Evolutionary conservation across 176 grass and related monocot species (phyloP).

Genomic region (Eremochloa ophiuroides): DNA sequence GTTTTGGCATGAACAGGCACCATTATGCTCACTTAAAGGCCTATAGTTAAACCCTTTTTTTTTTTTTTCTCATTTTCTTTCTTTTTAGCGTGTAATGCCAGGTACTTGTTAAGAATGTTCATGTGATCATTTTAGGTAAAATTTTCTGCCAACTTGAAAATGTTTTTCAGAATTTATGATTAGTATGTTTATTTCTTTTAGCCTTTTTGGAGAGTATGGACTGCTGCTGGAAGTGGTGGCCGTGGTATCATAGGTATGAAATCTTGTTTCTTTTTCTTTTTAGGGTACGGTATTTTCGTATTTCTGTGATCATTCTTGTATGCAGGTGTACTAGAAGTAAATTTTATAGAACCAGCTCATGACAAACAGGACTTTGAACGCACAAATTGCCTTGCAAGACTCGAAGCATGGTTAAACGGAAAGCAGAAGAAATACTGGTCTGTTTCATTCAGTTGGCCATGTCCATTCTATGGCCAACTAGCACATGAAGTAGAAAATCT

Average conservation of each 20-base stretch:
- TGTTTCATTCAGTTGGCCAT: slow-evolving; percentile 26
- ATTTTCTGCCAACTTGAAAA: background rate
- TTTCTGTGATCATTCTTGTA: slow-evolving; percentile 10
- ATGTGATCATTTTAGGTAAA: background rate
- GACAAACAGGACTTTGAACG: slow-evolving; percentile 97
- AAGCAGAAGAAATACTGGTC: slow-evolving; percentile 94
- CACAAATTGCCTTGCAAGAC: slow-evolving; percentile 80
- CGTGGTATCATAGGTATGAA: slow-evolving; percentile 81
- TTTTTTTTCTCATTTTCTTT: background rate
- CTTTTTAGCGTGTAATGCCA: background rate
- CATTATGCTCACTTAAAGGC: background rate
- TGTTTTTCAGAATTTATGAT: slow-evolving; percentile 10
- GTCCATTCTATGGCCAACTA: background rate
- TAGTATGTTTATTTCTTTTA: slow-evolving; percentile 43
- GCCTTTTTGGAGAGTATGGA: slow-evolving; percentile 99
- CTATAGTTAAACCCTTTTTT: background rate
- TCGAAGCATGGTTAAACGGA: slow-evolving; percentile 62
- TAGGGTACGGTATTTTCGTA: background rate
- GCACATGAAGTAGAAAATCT: background rate
- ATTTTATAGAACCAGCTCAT: slow-evolving; percentile 94
- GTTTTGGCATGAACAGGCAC: background rate
- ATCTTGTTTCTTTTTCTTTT: background rate
- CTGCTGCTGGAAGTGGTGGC: slow-evolving; percentile 71
- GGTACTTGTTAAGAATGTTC: background rate
- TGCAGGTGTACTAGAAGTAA: slow-evolving; percentile 85